Evolutionary conservation across 768 basidiomycete species (phyloP), one percentile per base, ranked within the genome.

Genomic region (Mycena indigotica): DNA sequence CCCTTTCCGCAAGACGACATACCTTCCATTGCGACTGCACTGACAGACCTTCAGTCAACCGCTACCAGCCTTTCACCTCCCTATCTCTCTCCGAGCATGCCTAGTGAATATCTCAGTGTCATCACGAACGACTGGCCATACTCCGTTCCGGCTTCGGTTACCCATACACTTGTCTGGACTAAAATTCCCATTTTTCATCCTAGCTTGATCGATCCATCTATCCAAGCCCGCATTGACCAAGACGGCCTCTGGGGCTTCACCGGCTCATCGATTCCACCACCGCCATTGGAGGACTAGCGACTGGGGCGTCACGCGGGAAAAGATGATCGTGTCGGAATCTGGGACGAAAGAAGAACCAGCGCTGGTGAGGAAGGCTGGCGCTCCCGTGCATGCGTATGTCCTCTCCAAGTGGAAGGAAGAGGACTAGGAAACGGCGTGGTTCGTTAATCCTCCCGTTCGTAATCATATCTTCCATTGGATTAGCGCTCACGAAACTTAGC

Each of bases 401-500:
- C 77, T 72, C 68, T 77, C 75, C 48, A 74, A 84, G 48, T 94
- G 93, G 93, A 64, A 66, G 17, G 89, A 91, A 66, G 69, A 66
- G 4, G 80, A 82, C n/a, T 95, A 90, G 91, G 93, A 95, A 72
- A 91, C 91, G 0, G 90, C 89, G 2, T 95, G 93, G 93, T 93
- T 93, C 66, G 88, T 92, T 40, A 94, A 94, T 67, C 92, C 92
- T 40, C 89, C 87, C 50, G 92, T 94, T 65, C 68, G 88, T 72
- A 4, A 50, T 55, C 21, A 16, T 17, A 25, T 21, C 24, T 57
- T 46, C 26, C 30, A 16, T 25, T 49, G 24, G 17, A 19, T 12
- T 23, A 50, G 32, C 8, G 32, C 25, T n/a, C 3, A 35, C 45
- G n/a, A 46, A 15, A 8, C 16, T 17, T 30, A 62, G 90, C 83